Percentiles rank a stretch among this genome's conserved stretches.
Conservation (phyloP, 495 filamentous ascomycete species). For the Neurospora cerealis region DNA sequence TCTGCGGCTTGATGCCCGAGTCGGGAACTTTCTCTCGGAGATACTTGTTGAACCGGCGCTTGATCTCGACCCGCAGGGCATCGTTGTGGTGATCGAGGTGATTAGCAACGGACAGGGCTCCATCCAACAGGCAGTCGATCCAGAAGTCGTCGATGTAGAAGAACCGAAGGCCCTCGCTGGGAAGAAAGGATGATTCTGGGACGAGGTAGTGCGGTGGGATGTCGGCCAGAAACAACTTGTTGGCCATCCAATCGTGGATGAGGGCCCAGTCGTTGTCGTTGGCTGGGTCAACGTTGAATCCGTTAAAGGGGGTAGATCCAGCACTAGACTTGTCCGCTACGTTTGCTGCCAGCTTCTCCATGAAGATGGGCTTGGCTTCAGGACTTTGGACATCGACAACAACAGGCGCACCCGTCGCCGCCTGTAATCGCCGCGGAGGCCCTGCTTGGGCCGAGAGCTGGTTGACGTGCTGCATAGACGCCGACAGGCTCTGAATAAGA, state of each 20-base stretch:
- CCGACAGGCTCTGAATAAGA: background rate
- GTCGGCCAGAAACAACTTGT: conserved; percentile 26
- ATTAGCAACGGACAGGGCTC: conserved; percentile 34
- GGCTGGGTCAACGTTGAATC: conserved; percentile 19
- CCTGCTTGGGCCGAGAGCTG: background rate
- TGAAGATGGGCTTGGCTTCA: background rate
- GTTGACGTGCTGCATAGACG: background rate
- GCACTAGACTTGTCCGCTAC: background rate
- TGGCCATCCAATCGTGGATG: conserved; percentile 28
- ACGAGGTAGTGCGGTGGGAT: conserved; percentile 34
- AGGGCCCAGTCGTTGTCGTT: conserved; percentile 22
- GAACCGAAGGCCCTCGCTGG: conserved; percentile 32
- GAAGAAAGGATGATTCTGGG: conserved; percentile 26
- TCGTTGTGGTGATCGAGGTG: conserved; percentile 23
- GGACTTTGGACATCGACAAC: background rate
- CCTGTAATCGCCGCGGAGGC: background rate
- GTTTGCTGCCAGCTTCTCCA: background rate
- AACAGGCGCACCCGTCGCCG: background rate
- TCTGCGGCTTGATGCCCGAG: conserved; percentile 1
- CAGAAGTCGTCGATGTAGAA: conserved; percentile 38
- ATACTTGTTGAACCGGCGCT: conserved; percentile 20
- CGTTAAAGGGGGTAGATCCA: conserved; percentile 18
- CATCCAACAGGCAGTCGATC: conserved; percentile 36
- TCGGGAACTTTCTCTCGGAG: background rate
- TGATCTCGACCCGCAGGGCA: conserved; percentile 21